Evolutionary conservation across 140 eudicot genomes (phyloP).

Genomic region (Senecio squalidus): DNA sequence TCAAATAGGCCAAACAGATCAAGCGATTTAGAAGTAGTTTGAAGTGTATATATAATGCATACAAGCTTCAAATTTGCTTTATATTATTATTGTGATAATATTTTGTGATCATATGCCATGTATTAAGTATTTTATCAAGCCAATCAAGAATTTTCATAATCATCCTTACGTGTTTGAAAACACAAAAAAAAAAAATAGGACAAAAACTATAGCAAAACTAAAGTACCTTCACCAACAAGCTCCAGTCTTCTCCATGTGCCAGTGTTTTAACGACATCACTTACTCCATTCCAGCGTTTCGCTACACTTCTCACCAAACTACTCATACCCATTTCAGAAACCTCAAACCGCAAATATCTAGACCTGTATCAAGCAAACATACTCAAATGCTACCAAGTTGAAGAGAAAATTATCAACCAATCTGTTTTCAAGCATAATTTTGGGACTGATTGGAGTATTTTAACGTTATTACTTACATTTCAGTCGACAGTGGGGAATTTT

Average conservation of each 20-base stretch:
- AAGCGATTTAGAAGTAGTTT: too few relatives aligned
- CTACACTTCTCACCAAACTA: slow-evolving; percentile 21
- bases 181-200: neutral
- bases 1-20: too few relatives aligned
- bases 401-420: too few relatives aligned
- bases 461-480: slow-evolving; percentile 46
- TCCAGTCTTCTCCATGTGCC: slow-evolving; percentile 74
- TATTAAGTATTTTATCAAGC: too few relatives aligned
- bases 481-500: slow-evolving; percentile 18
- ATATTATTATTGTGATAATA: too few relatives aligned
- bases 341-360: slow-evolving; percentile 33
- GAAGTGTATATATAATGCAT: too few relatives aligned
- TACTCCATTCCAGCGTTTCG: slow-evolving; percentile 40
- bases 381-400: slow-evolving; percentile 6
- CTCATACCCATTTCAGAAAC: slow-evolving; percentile 50
- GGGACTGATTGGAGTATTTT: neutral
- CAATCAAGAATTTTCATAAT: too few relatives aligned
- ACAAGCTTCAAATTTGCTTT: too few relatives aligned
- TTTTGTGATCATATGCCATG: too few relatives aligned
- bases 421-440: neutral
- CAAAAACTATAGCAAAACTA: neutral
- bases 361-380: slow-evolving; percentile 19
- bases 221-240: slow-evolving; percentile 60
- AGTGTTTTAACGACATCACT: slow-evolving; percentile 31
- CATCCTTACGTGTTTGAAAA: slow-evolving; percentile 5